Conservation (phyloP, 352 stramenopile species). For the Globisporangium mamillatum region DNA sequence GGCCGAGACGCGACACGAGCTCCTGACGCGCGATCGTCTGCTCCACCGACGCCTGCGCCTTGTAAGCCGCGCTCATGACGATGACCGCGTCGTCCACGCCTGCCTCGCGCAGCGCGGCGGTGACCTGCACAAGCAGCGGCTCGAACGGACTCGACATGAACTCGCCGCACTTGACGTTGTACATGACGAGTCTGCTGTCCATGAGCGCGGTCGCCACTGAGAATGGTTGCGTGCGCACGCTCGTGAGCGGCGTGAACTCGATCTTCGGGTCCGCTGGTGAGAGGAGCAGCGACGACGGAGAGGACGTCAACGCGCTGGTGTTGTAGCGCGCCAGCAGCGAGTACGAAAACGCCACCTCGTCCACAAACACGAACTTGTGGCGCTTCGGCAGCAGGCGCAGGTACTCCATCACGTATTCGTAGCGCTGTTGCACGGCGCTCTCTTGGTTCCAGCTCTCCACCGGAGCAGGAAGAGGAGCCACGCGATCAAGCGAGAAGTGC, state of each 20-base stretch:
- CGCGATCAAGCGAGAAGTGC: slow-evolving; percentile 3
- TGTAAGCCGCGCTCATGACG: not conserved
- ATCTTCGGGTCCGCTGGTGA: not conserved
- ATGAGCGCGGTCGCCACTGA: not conserved
- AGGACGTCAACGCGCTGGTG: not conserved
- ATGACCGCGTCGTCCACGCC: slow-evolving; percentile 1
- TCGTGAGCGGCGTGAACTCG: not conserved
- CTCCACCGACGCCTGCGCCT: not conserved
- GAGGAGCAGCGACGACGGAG: not conserved
- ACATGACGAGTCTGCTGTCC: not conserved
- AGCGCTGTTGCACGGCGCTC: not conserved
- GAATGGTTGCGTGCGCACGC: not conserved
- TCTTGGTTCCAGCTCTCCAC: not conserved
- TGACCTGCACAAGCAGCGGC: not conserved
- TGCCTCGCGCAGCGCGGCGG: not conserved
- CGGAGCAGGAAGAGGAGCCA: not conserved
- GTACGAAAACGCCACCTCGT: slow-evolving; percentile 1
- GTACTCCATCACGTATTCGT: slow-evolving; percentile 3
- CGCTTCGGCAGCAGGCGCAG: slow-evolving; percentile 5
- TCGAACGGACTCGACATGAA: not conserved
- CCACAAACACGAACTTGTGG: slow-evolving; percentile 2
- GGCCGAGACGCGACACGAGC: not conserved
- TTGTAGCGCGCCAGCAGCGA: slow-evolving; percentile 1
- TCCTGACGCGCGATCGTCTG: not conserved
- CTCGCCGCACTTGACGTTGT: not conserved